phyloP scores from a whole-genome alignment of 768 basidiomycete species.

The Boletellus sp. region DNA sequence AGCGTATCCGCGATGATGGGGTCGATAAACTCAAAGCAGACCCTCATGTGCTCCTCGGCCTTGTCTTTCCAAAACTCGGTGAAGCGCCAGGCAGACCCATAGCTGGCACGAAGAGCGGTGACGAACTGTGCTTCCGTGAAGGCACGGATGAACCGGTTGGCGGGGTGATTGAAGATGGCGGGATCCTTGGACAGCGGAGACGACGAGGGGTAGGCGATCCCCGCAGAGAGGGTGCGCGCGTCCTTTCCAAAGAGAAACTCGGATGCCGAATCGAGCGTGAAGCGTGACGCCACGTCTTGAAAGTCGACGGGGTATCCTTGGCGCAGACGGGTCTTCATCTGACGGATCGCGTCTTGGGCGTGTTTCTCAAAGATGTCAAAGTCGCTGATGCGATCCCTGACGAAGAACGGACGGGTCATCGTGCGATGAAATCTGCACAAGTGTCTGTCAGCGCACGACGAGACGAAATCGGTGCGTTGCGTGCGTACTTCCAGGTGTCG shows the following conservation, averaged over 20 bases:
- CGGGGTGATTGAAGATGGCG: constrained; percentile 26
- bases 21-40: constrained; percentile 45
- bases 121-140: constrained; percentile 37
- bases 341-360: constrained; percentile 30
- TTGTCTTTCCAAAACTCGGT: constrained; percentile 41
- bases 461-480: not conserved
- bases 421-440: constrained; percentile 36
- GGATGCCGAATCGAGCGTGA: constrained; percentile 56
- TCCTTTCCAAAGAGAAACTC: constrained; percentile 51
- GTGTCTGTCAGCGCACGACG: not conserved
- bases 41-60: constrained; percentile 35
- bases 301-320: constrained; percentile 41
- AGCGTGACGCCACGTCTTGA: constrained; percentile 42
- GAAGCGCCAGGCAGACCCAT: constrained; percentile 44
- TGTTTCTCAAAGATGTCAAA: constrained; percentile 41
- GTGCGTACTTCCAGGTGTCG: constrained; percentile 38
- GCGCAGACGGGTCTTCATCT: constrained; percentile 30
- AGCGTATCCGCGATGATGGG: constrained; percentile 45
- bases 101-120: constrained; percentile 31
- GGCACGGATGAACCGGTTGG: constrained; percentile 38
- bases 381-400: constrained; percentile 36
- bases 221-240: constrained; percentile 36
- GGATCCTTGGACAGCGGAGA: constrained; percentile 21
- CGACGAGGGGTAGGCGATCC: constrained; percentile 33
- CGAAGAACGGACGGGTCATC: constrained; percentile 44